Base-by-base conservation (phyloP, 805 yeast genomes). In the Lipomyces sp. region DNA sequence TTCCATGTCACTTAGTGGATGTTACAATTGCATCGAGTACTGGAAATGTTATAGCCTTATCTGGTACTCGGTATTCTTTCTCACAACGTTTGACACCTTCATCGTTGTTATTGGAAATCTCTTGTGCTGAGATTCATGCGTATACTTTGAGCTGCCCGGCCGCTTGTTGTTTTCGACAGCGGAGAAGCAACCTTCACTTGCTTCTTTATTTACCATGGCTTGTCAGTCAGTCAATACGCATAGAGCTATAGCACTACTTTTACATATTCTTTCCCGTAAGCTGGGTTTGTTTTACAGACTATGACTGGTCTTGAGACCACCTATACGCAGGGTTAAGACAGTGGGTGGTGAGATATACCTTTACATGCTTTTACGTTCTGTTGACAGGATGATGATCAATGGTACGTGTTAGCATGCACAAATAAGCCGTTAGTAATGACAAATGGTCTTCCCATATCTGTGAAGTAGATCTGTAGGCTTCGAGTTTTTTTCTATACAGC, bases 221-320 rank as follows among this genome's bases (percentile, higher is more conserved):
- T 59, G 62, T 39, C 50, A 50, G 57, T 39, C 24, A 59, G 62
- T 59, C 50, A 59, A 1, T 59, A 50, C 59, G 62, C 62, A 39
- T 13, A 59, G 39, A 35, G 37, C 32, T 24, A 45, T 50, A 53
- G 4, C 51, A 34, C 57, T 39, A 55, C 59, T 55, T 51, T 55
- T 55, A 55, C 59, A 55, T 55, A 55, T 55, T 55, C 59, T 55
- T 42, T 51, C 54, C 54, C 54, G 34, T 51, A 10, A 32, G 34
- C 34, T 32, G 54, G 54, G 34, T 51, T 29, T 51, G 54, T 51
- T 32, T 51, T 51, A 8, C 37, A 15, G 24, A 32, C 34, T n/a
- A 34, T 15, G 18, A 15, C 56, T 32, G 56, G 37, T 32, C 37
- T 53, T n/a, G 34, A 7, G 54, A 51, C 15, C 54, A 32, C 34